phyloP scores from a whole-genome alignment of 2,329 filamentous ascomycete species.

The Penicillium sp. region DNA sequence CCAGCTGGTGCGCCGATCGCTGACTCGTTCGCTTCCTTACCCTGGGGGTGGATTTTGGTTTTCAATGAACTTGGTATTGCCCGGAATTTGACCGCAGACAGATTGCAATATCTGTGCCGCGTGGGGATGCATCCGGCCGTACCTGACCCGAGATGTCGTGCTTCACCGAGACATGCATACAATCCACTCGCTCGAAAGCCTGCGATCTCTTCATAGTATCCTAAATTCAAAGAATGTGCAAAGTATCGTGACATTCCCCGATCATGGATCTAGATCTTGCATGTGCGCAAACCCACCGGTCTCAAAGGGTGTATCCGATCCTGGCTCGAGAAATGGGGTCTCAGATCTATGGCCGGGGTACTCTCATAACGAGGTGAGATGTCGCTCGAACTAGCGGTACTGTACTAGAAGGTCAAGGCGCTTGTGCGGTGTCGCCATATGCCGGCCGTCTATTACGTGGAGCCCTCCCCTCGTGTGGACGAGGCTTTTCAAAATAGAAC shows the following conservation, averaged over 20 bases:
- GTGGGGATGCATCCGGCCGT: no score
- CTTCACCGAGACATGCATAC: neutral
- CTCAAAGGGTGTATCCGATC: neutral
- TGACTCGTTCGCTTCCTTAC: neutral
- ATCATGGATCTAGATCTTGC: neutral
- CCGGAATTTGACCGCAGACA: neutral
- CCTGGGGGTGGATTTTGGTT: neutral
- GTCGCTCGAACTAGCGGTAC: neutral
- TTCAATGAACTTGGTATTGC: no score
- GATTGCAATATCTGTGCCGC: neutral
- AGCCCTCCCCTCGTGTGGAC: no score
- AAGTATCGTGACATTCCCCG: neutral
- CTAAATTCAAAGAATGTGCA: neutral
- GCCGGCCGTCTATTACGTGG: constrained; percentile 35
- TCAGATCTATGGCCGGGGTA: neutral
- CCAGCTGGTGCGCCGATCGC: neutral
- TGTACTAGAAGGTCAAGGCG: neutral
- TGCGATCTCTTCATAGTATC: no score
- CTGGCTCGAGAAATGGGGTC: neutral
- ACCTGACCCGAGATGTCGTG: no score
- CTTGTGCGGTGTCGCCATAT: no score
- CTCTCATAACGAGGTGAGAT: neutral
- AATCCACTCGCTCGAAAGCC: neutral
- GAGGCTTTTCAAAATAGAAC: no score
- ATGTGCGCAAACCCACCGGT: neutral